Conservation (phyloP, 2,329 filamentous ascomycete genomes). For the Pseudopithomyces chartarum region DNA sequence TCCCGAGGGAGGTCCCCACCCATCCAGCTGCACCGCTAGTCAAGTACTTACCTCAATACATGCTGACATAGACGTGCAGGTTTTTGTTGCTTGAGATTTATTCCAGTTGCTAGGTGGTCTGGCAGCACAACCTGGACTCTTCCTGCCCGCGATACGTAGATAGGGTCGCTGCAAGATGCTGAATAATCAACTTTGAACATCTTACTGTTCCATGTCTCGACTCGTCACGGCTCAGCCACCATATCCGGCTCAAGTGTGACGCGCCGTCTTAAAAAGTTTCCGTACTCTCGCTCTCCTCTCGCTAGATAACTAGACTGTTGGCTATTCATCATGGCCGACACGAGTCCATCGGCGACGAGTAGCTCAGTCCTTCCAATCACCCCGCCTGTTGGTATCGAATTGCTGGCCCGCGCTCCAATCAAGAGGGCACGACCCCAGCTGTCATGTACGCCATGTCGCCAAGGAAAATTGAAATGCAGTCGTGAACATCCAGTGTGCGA, state of each 20-base stretch:
- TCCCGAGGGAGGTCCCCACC: too few species aligned
- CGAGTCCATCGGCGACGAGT: conserved; percentile 10
- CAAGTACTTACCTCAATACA: too few species aligned
- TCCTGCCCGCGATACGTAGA: background rate
- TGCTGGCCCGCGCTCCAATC: conserved; percentile 23
- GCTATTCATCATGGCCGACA: conserved; percentile 8
- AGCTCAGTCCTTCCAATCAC: background rate
- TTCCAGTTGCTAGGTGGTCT: too few species aligned
- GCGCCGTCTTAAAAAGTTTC: background rate
- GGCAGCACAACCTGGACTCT: too few species aligned
- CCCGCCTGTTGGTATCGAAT: conserved; percentile 8
- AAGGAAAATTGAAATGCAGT: conserved; percentile 37
- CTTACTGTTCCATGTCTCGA: background rate
- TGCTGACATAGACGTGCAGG: background rate
- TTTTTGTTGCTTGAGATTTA: background rate
- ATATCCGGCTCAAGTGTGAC: background rate
- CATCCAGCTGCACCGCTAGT: too few species aligned
- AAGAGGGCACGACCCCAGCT: conserved; percentile 31
- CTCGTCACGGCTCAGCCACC: background rate
- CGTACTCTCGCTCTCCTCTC: background rate
- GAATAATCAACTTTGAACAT: conserved; percentile 3
- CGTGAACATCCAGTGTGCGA: conserved; percentile 35
- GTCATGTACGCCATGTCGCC: conserved; percentile 32
- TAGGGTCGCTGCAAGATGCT: background rate
- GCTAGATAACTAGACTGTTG: background rate